phyloP scores from a whole-genome alignment of 257 asterid genomes.

The Rubia yunnanensis region DNA sequence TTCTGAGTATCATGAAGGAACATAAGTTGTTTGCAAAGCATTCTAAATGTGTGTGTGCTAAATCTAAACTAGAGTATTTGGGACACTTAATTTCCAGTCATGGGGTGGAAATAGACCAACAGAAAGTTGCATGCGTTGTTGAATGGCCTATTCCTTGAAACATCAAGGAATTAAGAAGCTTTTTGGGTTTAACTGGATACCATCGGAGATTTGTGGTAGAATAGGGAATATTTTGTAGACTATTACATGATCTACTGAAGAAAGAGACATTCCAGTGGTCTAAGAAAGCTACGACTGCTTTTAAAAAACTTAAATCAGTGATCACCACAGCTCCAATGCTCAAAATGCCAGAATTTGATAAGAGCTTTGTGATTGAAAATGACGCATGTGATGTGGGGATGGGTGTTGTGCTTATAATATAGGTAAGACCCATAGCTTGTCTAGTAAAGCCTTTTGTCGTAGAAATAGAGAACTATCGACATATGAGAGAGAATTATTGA shows the following conservation, averaged over 20 bases:
- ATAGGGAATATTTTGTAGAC: neutral
- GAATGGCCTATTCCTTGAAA: neutral
- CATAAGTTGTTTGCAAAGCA: neutral
- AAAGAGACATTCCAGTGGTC: neutral
- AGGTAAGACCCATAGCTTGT: too few species aligned
- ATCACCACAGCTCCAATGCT: neutral
- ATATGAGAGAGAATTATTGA: too few species aligned
- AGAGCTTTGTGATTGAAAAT: too few species aligned
- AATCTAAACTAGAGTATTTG: neutral
- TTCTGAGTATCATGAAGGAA: neutral
- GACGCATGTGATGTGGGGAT: too few species aligned
- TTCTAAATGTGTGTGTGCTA: neutral
- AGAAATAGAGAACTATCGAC: too few species aligned
- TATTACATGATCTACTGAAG: neutral
- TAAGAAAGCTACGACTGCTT: neutral
- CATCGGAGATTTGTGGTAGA: neutral
- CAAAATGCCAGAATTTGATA: too few species aligned
- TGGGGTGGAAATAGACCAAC: neutral
- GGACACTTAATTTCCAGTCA: neutral
- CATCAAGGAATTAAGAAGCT: neutral
- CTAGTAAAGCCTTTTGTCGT: too few species aligned
- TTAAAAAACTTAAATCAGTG: neutral
- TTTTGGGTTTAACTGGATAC: neutral
- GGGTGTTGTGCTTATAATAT: too few species aligned
- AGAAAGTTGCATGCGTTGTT: neutral